Conservation (phyloP, 306 rosid species). For the Hippophae gyantsensis region DNA sequence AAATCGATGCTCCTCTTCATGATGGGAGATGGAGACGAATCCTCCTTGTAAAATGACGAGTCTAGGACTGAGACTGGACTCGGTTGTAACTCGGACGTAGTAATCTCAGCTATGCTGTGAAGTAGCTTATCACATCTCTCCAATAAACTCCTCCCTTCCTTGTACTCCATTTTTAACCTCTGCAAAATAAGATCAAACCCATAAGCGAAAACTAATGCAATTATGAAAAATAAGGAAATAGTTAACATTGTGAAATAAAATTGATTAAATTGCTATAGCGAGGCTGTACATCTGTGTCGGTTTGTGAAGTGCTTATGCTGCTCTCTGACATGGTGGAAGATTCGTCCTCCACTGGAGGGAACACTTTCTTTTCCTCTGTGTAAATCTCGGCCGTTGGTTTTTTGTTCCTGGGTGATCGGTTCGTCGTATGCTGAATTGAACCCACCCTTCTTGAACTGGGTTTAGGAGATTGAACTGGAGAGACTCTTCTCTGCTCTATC, state of each 20-base stretch:
- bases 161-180: conserved; percentile 53
- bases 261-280: not conserved
- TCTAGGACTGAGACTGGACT: conserved; percentile 94
- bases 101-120: conserved; percentile 71
- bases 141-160: conserved; percentile 54
- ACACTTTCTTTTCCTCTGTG: conserved; percentile 24
- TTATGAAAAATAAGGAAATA: not conserved
- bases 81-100: conserved; percentile 72
- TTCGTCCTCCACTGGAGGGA: conserved; percentile 49
- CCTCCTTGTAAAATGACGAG: conserved; percentile 82
- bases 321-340: conserved; percentile 66
- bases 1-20: conserved; percentile 76
- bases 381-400: conserved; percentile 23
- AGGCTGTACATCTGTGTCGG: conserved; percentile 58
- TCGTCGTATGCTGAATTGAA: conserved; percentile 30
- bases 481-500: conserved; percentile 45
- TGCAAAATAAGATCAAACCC: conserved; percentile 1
- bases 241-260: not conserved
- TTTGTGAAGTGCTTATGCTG: conserved; percentile 54
- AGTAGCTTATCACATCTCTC: conserved; percentile 83
- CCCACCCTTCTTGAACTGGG: conserved; percentile 26
- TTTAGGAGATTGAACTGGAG: conserved; percentile 69
- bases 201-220: not conserved
- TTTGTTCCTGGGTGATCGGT: conserved; percentile 51
- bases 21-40: conserved; percentile 80